phyloP scores from a whole-genome alignment of 345 rosid genomes.

The Eucalyptus curtisii region DNA sequence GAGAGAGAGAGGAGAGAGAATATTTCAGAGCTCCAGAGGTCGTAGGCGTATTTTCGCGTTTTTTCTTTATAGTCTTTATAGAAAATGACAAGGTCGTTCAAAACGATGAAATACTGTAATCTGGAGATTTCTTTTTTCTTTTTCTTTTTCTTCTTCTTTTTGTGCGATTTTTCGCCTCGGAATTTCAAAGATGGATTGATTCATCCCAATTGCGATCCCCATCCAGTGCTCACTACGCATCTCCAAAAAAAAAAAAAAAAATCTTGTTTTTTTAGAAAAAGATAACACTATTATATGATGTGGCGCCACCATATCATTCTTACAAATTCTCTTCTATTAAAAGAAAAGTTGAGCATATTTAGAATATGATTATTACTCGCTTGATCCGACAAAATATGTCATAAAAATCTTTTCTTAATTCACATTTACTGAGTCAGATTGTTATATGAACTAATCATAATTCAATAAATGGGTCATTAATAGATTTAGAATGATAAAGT shows the following conservation, averaged over 20 bases:
- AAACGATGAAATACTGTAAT: not conserved
- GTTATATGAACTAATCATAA: no score
- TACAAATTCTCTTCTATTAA: not conserved
- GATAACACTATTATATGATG: not conserved
- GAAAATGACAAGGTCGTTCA: not conserved
- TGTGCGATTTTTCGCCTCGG: not conserved
- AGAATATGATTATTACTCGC: not conserved
- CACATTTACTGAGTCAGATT: not conserved
- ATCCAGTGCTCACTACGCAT: not conserved
- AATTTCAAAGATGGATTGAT: not conserved
- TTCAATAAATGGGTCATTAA: no score
- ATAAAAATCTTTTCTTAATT: no score
- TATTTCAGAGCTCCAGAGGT: not conserved
- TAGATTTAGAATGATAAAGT: no score
- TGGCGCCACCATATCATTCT: not conserved
- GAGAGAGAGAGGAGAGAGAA: not conserved
- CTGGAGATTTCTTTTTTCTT: not conserved
- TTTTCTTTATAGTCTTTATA: not conserved
- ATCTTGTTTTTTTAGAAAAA: no score
- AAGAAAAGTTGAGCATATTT: not conserved
- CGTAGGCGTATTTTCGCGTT: not conserved
- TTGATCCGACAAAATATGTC: not conserved
- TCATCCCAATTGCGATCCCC: no score
- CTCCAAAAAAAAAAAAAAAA: not conserved
- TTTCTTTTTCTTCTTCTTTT: not conserved